Evolutionary conservation across 768 basidiomycete species (phyloP).

Genomic region (Tylopilus intermedius): DNA sequence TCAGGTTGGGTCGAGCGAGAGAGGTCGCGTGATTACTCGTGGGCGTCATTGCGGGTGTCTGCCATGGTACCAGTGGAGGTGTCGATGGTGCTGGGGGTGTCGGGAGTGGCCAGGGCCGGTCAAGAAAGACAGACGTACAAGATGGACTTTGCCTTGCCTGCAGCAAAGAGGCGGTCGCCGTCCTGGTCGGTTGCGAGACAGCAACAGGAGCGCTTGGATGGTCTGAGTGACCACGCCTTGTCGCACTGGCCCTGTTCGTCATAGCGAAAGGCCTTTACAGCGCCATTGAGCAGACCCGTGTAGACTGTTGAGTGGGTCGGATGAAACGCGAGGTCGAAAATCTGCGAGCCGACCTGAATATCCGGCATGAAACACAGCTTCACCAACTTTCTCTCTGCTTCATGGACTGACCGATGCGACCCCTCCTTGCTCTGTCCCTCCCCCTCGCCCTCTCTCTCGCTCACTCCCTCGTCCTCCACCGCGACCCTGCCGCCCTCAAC

Average conservation of each 20-base stretch:
- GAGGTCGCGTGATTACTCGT: constrained; percentile 53
- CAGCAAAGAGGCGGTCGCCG: constrained; percentile 68
- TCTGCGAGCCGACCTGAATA: constrained; percentile 68
- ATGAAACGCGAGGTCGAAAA: constrained; percentile 89
- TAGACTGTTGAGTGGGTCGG: constrained; percentile 69
- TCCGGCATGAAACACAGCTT: constrained; percentile 41
- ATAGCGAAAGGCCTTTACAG: constrained; percentile 78
- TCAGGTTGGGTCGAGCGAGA: constrained; percentile 20
- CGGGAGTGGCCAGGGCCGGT: constrained; percentile 8
- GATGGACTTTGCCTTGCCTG: constrained; percentile 76
- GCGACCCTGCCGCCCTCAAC: constrained; percentile 23
- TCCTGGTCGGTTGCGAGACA: constrained; percentile 62
- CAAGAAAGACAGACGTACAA: constrained; percentile 49
- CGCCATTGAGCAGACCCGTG: constrained; percentile 73
- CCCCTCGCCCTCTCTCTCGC: constrained; percentile 29
- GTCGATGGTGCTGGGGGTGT: constrained; percentile 55
- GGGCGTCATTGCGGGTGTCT: constrained; percentile 47
- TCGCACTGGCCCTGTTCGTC: constrained; percentile 62
- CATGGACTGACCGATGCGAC: constrained; percentile 36
- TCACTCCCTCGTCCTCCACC: constrained; percentile 29
- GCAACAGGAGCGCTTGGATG: constrained; percentile 82
- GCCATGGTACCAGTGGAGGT: constrained; percentile 49
- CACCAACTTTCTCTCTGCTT: constrained; percentile 7
- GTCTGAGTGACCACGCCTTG: constrained; percentile 56
- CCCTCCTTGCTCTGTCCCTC: constrained; percentile 21